Conservation (phyloP, 208 protist genomes). For the Novymonas esmeraldas region DNA sequence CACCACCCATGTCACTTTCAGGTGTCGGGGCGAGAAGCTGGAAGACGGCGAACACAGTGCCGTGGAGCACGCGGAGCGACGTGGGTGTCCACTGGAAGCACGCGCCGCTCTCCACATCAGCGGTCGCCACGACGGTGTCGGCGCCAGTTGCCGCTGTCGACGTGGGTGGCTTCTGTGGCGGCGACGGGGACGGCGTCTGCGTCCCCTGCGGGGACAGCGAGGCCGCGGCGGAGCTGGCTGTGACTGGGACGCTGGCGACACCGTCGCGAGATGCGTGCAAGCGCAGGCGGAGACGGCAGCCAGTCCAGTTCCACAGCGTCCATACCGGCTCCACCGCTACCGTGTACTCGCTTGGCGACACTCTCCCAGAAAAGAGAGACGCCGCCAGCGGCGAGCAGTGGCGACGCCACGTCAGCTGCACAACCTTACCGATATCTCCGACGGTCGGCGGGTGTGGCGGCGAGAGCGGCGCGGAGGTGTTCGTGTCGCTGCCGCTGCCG, state of each 20-base stretch:
- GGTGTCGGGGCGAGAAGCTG: conserved; percentile 14
- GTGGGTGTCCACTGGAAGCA: conserved; percentile 35
- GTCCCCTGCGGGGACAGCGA: too few relatives aligned
- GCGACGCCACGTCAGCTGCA: conserved; percentile 31
- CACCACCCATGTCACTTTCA: neutral
- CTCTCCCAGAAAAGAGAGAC: conserved; percentile 11
- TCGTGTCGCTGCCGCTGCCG: neutral
- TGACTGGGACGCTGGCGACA: neutral
- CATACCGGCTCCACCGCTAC: conserved; percentile 30
- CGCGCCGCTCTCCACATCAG: conserved; percentile 20
- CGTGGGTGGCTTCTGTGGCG: neutral
- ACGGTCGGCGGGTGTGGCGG: neutral
- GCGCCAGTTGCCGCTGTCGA: neutral
- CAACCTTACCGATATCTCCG: conserved; percentile 1
- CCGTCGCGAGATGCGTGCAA: neutral
- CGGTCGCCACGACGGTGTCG: conserved; percentile 7
- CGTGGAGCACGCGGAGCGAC: conserved; percentile 3
- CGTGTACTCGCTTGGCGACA: conserved; percentile 19
- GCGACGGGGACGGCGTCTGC: neutral
- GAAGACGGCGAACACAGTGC: conserved; percentile 8
- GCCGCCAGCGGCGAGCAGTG: neutral
- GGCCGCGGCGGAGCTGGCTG: too few relatives aligned
- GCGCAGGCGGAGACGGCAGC: conserved; percentile 26
- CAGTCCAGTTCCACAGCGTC: conserved; percentile 37
- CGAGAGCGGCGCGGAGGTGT: neutral